Conservation (phyloP, 495 filamentous ascomycete species). For the Lentithecium fluviatile region DNA sequence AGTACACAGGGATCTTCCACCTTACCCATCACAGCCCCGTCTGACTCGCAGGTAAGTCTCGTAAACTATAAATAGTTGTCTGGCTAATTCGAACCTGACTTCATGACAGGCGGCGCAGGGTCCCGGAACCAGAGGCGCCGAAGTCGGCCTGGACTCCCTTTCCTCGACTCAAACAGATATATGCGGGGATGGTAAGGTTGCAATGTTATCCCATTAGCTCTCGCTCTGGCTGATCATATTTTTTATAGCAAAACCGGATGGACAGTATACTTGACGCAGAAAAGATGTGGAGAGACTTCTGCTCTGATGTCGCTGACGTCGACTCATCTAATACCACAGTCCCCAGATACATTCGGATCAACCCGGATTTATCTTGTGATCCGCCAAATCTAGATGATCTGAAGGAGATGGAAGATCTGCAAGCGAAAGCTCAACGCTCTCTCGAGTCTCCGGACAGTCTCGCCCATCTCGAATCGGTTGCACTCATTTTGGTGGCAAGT, state of each 20-base stretch:
- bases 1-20: background rate
- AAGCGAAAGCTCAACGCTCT: background rate
- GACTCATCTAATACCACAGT: slow-evolving; percentile 1
- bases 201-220: background rate
- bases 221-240: no score
- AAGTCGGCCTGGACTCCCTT: no score
- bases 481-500: slow-evolving; percentile 33
- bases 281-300: slow-evolving; percentile 25
- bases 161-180: background rate
- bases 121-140: no score
- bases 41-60: background rate
- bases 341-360: slow-evolving; percentile 31
- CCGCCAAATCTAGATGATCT: slow-evolving; percentile 38
- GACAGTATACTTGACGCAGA: slow-evolving; percentile 35
- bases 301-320: slow-evolving; percentile 8
- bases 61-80: background rate
- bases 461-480: slow-evolving; percentile 23
- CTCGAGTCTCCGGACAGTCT: background rate
- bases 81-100: no score
- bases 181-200: slow-evolving; percentile 1
- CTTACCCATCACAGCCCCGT: background rate
- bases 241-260: slow-evolving; percentile 23
- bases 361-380: slow-evolving; percentile 21
- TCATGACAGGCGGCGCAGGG: no score
- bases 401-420: slow-evolving; percentile 24